These are phyloP conservation scores for Diplotaxis tenuifolia DNA, from an alignment of 345 rosid species.

Conservation along the genomic window DNA sequence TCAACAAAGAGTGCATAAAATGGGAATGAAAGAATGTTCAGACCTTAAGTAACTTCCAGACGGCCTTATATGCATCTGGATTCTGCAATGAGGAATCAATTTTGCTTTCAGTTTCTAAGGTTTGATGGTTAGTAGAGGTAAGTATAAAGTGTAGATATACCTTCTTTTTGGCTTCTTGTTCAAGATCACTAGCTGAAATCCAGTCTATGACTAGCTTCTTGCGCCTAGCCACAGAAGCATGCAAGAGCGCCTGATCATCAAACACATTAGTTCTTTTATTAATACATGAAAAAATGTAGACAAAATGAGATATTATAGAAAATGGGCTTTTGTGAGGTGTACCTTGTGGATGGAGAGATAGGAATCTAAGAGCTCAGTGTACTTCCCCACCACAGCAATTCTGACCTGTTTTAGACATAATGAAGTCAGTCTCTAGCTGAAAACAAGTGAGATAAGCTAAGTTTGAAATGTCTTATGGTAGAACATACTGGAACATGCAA, in stretches of 20 bases:
- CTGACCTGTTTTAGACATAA: constrained; percentile 51
- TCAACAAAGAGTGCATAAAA: not conserved
- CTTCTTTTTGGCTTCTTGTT: constrained; percentile 52
- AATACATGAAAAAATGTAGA: too few relatives aligned
- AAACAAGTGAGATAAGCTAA: constrained; percentile 10
- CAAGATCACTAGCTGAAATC: constrained; percentile 92
- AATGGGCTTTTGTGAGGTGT: too few relatives aligned
- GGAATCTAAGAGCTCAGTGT: constrained; percentile 83
- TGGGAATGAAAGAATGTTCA: constrained; percentile 17
- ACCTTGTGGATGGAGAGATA: constrained; percentile 91
- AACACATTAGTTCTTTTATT: constrained; percentile 7
- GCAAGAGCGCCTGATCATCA: constrained; percentile 82
- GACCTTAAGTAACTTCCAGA: constrained; percentile 82
- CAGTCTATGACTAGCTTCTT: constrained; percentile 84
- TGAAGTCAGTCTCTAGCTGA: constrained; percentile 31
- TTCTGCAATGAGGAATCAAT: constrained; percentile 48
- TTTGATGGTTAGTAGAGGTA: not conserved
- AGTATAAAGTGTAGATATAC: constrained; percentile 38
- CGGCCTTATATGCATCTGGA: constrained; percentile 67
- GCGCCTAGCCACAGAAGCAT: constrained; percentile 71
- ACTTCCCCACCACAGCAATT: constrained; percentile 96
- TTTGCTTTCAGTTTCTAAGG: constrained; percentile 24
- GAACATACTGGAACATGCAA: constrained; percentile 67
- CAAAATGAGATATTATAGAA: too few relatives aligned
- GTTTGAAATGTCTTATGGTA: not conserved